Conservation (phyloP, 2,329 filamentous ascomycete species). For the Fusarium secorum region DNA sequence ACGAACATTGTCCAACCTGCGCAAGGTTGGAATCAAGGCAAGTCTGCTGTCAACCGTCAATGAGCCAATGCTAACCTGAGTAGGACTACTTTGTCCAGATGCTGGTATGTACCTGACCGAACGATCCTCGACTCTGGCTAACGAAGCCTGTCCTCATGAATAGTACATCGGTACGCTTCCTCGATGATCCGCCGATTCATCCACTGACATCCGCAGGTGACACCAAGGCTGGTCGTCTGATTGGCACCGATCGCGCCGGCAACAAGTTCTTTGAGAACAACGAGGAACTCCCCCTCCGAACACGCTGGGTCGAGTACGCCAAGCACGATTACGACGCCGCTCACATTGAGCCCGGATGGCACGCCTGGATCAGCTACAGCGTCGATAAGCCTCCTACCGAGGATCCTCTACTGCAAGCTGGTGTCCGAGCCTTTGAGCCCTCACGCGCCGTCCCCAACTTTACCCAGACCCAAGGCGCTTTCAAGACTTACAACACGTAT, state of each 20-base stretch:
- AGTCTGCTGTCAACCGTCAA: conserved; percentile 23
- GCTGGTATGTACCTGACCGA: conserved; percentile 71
- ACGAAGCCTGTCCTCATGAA: conserved; percentile 35
- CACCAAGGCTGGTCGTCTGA: conserved; percentile 89
- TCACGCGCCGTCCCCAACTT: conserved; percentile 74
- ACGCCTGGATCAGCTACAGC: conserved; percentile 95
- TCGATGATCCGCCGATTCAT: background rate
- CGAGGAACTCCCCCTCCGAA: conserved; percentile 94
- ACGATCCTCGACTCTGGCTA: conserved; percentile 35
- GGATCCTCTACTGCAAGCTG: conserved; percentile 75
- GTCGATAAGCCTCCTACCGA: conserved; percentile 84
- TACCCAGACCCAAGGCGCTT: conserved; percentile 80
- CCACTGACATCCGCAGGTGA: conserved; percentile 70
- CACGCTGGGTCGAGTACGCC: conserved; percentile 98
- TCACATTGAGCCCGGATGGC: conserved; percentile 96
- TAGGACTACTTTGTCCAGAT: conserved; percentile 93
- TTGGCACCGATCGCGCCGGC: conserved; percentile 87
- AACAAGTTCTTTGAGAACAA: conserved; percentile 99
- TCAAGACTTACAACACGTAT: conserved; percentile 94
- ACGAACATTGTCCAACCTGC: conserved; percentile 86
- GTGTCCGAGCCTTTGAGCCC: conserved; percentile 78
- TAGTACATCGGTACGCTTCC: conserved; percentile 63
- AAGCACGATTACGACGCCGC: conserved; percentile 81
- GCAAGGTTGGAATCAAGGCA: conserved; percentile 89
- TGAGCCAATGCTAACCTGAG: conserved; percentile 28